Conservation (phyloP, 2,329 filamentous ascomycete genomes). For the Colletotrichum godetiae region DNA sequence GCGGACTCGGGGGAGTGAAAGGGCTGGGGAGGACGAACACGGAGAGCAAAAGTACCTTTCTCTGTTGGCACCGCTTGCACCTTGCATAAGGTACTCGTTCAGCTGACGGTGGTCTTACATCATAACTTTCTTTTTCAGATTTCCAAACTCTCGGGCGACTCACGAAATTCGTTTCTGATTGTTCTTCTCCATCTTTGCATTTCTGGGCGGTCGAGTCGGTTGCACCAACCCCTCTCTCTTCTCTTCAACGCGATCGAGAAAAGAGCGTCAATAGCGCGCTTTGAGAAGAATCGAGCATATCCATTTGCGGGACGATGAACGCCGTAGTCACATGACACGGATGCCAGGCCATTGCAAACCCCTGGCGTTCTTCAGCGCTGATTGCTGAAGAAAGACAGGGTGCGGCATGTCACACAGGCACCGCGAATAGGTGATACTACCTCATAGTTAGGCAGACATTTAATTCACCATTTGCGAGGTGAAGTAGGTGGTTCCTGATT, state of each 20-base stretch:
- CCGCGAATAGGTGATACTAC: background rate
- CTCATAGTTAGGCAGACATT: background rate
- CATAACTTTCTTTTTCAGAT: accelerated
- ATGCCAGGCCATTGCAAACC: background rate
- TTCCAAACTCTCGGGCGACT: background rate
- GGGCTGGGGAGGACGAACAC: background rate
- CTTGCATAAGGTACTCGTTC: background rate
- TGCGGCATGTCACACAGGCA: background rate
- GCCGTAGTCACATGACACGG: conserved; percentile 21
- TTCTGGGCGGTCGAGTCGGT: no score
- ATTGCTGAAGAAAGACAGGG: background rate
- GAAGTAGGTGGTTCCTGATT: background rate
- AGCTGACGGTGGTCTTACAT: background rate
- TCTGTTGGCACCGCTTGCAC: conserved; percentile 30
- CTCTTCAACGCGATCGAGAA: background rate
- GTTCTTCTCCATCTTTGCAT: conserved; percentile 14
- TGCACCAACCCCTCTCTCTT: background rate
- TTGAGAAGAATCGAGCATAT: background rate
- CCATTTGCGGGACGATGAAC: conserved; percentile 1
- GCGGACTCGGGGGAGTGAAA: background rate
- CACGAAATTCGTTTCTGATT: conserved; percentile 23
- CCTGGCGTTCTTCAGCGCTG: background rate
- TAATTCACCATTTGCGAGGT: background rate
- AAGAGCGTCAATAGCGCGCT: background rate
- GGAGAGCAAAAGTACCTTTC: conserved; percentile 14